Evolutionary conservation across 2,329 filamentous ascomycete genomes (phyloP), one percentile per base, ranked within the genome.

Genomic region (Botrytis elliptica): DNA sequence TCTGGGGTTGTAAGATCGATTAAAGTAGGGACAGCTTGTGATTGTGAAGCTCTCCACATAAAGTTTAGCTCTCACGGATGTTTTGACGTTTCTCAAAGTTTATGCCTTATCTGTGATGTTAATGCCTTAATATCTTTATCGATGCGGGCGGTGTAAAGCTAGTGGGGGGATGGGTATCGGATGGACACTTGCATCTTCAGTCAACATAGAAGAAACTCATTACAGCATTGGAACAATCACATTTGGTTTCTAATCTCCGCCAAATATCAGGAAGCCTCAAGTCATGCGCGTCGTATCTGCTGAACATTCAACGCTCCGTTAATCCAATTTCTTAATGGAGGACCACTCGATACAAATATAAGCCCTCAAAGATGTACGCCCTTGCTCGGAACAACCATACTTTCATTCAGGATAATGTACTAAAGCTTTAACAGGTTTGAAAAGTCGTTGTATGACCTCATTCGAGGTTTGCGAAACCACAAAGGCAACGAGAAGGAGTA

Each of bases 371-470:
- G 69, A 76, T 76, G 75, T 76, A 63, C 74, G 74, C 69, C 64
- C 25, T 36, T 73, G n/a, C 62, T 57, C 40, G 33, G 22, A 42
- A 64, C 9, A 12, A 22, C 52, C 42, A 40, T 69, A 67, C 38
- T 57, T 52, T 33, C 42, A 49, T 20, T 33, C 6, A 22, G 42
- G 49, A 46, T 20, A 7, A 69, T 66, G 36, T 69, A 38, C 72
- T 77, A 74, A 77, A 49, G 40, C 49, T 67, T 29, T 73, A 20
- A 10, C 64, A 98, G 95, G 96, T 99, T 99, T 85, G 96, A 99
- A 84, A 99, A 99, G 85, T 98, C 96, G 60, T 89, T 99, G 33
- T 97, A 98, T 84, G 95, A 98, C 89, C 95, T 99, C 86, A 99
- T 99, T 80, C 90, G 95, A 84, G 96, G 96, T 80, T 86, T 99